These are phyloP conservation scores for Pseudozyma thailandica DNA, from an alignment of 1,284 basidiomycete species.

Conservation along the genomic window DNA sequence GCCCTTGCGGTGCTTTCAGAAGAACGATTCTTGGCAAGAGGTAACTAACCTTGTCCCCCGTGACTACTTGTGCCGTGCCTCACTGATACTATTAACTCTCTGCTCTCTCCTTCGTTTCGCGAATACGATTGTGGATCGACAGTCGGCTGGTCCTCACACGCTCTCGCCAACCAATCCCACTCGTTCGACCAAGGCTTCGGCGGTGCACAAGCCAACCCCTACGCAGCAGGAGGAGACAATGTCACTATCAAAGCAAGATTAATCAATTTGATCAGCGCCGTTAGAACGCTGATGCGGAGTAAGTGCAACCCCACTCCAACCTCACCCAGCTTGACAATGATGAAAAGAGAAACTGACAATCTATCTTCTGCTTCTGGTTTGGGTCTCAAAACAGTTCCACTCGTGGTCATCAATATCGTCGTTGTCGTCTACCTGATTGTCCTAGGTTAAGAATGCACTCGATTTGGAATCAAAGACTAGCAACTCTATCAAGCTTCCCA, in stretches of 20 bases:
- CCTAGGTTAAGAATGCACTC: conserved; percentile 21
- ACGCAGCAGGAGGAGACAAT: conserved; percentile 18
- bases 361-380: not conserved
- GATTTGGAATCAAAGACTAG: too few relatives aligned
- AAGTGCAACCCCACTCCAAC: conserved; percentile 70
- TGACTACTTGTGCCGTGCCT: not conserved
- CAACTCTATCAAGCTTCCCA: too few relatives aligned
- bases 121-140: not conserved
- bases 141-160: conserved; percentile 87
- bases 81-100: not conserved
- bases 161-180: conserved; percentile 14
- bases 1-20: conserved; percentile 93
- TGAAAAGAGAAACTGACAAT: not conserved
- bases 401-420: conserved; percentile 60
- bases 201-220: conserved; percentile 18
- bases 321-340: not conserved
- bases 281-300: conserved; percentile 95
- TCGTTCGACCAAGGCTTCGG: conserved; percentile 47
- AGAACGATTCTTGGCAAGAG: conserved; percentile 90
- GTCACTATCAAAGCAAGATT: conserved; percentile 82
- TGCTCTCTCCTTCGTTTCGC: not conserved
- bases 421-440: conserved; percentile 59
- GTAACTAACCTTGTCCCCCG: conserved; percentile 72
- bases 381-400: conserved; percentile 34
- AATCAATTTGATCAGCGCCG: conserved; percentile 90